Conservation (phyloP, 2,329 filamentous ascomycete species). For the Fusarium robinianum region DNA sequence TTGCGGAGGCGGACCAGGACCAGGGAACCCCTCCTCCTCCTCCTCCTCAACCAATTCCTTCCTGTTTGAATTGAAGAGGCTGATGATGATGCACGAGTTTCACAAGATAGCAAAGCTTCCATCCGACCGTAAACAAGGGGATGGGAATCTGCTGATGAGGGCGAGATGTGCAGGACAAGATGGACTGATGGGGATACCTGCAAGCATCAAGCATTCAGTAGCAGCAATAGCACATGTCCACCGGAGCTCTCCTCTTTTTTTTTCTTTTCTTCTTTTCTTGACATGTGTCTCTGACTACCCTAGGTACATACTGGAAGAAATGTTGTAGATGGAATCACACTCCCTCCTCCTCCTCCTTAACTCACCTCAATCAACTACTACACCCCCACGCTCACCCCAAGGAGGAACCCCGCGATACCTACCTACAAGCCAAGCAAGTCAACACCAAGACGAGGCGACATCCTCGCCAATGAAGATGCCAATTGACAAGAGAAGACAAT, state of each 20-base stretch:
- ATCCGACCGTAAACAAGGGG: slow-evolving; percentile 13
- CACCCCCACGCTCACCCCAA: slow-evolving; percentile 19
- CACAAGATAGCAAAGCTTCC: slow-evolving; percentile 11
- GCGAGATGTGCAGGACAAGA: slow-evolving; percentile 26
- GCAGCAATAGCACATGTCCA: slow-evolving; percentile 25
- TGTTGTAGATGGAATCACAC: not conserved
- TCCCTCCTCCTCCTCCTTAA: not conserved
- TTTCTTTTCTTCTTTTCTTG: too few relatives aligned
- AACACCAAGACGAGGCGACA: slow-evolving; percentile 7
- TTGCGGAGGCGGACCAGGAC: slow-evolving; percentile 17
- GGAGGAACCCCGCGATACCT: slow-evolving; percentile 9
- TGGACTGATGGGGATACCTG: slow-evolving; percentile 20
- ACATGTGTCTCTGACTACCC: too few relatives aligned
- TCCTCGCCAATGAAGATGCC: slow-evolving; percentile 26
- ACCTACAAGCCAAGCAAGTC: too few relatives aligned
- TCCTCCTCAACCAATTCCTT: slow-evolving; percentile 3
- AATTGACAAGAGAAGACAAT: slow-evolving; percentile 11
- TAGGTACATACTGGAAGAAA: too few relatives aligned
- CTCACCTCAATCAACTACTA: too few relatives aligned
- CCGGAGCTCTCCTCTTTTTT: not conserved
- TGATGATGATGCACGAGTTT: slow-evolving; percentile 12
- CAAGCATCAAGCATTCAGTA: slow-evolving; percentile 11
- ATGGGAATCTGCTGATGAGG: slow-evolving; percentile 31
- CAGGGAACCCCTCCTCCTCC: not conserved
- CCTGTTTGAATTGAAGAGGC: too few relatives aligned